Conservation (phyloP, 73 alveolate species). For the Paramecium primaurelia region DNA sequence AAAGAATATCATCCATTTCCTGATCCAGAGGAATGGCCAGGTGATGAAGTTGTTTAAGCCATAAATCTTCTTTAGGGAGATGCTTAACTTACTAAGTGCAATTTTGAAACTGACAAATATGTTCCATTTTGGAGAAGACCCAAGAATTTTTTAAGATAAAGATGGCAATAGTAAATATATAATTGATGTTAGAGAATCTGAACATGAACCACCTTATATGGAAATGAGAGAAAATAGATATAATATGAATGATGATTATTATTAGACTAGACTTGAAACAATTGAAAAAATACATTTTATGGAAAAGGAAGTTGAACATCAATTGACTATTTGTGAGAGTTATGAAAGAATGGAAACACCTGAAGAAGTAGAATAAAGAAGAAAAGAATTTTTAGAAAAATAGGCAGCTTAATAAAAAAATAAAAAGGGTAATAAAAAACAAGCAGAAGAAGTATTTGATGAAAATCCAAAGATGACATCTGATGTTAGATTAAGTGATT, state of each 20-base stretch:
- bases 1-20: slow-evolving; percentile 66
- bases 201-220: slow-evolving; percentile 44
- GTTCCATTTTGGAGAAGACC: slow-evolving; percentile 64
- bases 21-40: slow-evolving; percentile 81
- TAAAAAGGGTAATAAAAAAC: slow-evolving; percentile 65
- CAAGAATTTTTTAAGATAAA: slow-evolving; percentile 65
- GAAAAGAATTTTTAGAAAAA: slow-evolving; percentile 81
- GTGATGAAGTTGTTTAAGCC: slow-evolving; percentile 76
- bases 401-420: slow-evolving; percentile 72
- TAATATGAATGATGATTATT: slow-evolving; percentile 41
- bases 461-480: slow-evolving; percentile 65
- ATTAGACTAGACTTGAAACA: slow-evolving; percentile 54
- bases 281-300: slow-evolving; percentile 50
- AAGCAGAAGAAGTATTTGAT: slow-evolving; percentile 48
- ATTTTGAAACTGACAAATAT: slow-evolving; percentile 64
- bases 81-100: slow-evolving; percentile 64
- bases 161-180: not conserved
- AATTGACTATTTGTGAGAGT: slow-evolving; percentile 60
- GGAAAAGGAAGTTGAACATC: slow-evolving; percentile 55
- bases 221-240: slow-evolving; percentile 16
- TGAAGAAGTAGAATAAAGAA: slow-evolving; percentile 74
- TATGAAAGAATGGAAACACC: slow-evolving; percentile 86
- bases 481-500: slow-evolving; percentile 68
- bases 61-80: slow-evolving; percentile 68
- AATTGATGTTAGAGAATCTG: slow-evolving; percentile 39